Percentiles rank a stretch among this genome's conserved stretches.
Conservation (phyloP, 1,284 basidiomycete species). For the Coniferiporia sulphurascens region DNA sequence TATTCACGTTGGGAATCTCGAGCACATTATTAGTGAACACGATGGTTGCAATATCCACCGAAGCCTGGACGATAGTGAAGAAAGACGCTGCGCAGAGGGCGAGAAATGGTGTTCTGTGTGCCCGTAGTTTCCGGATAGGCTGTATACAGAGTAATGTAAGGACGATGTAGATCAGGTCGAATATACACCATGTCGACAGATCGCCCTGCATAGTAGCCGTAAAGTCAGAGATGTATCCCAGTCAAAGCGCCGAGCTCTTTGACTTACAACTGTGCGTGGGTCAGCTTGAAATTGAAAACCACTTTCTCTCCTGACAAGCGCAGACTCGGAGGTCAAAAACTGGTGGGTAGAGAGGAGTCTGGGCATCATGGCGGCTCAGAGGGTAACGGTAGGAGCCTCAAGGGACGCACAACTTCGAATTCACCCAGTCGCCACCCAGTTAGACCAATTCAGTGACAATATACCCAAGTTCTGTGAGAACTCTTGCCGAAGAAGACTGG, state of each 20-base stretch:
- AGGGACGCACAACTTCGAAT: neutral
- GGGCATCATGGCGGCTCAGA: neutral
- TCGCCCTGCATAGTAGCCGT: neutral
- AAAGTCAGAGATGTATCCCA: neutral
- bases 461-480: too few relatives aligned
- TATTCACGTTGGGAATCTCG: neutral
- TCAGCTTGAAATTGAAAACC: neutral
- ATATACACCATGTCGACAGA: conserved; percentile 11
- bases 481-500: too few relatives aligned
- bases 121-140: neutral
- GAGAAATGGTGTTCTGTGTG: neutral
- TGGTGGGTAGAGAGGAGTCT: neutral
- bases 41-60: neutral
- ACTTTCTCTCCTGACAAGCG: neutral
- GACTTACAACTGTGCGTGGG: neutral
- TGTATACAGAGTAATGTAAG: neutral
- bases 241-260: neutral
- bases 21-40: neutral
- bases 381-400: neutral
- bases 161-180: conserved; percentile 8
- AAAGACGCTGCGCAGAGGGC: conserved; percentile 2
- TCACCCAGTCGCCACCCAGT: too few relatives aligned
- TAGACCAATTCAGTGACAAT: too few relatives aligned
- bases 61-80: conserved; percentile 4
- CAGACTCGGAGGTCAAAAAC: neutral